Evolutionary conservation across 768 basidiomycete genomes (phyloP).

Genomic region (Naganishia friedmannii): DNA sequence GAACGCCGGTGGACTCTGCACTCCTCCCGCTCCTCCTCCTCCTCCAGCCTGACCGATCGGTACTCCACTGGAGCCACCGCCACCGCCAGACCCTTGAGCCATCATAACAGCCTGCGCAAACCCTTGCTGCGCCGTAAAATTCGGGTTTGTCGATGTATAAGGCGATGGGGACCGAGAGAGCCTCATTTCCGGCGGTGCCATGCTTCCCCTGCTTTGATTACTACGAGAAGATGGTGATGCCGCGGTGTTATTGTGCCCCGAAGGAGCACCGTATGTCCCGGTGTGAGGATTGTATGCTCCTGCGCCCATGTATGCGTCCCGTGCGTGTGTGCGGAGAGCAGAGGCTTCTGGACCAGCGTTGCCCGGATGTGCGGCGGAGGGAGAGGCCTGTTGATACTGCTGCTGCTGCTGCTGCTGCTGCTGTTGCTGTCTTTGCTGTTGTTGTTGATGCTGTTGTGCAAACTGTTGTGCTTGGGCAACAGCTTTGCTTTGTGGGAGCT

Average conservation of each 20-base stretch:
- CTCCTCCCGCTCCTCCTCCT: neutral
- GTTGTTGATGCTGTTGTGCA: constrained; percentile 20
- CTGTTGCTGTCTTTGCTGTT: constrained; percentile 29
- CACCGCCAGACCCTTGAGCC: neutral
- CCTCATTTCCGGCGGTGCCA: neutral
- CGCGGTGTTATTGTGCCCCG: neutral
- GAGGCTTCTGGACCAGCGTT: neutral
- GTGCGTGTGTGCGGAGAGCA: constrained; percentile 14
- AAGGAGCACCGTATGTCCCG: constrained; percentile 23
- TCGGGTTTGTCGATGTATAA: constrained; percentile 7
- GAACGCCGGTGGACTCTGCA: constrained; percentile 8
- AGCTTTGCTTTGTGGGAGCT: constrained; percentile 40
- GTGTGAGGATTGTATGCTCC: constrained; percentile 24
- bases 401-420: constrained; percentile 24
- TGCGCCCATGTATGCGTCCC: constrained; percentile 29
- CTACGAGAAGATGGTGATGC: neutral
- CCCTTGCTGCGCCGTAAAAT: constrained; percentile 12
- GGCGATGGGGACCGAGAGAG: constrained; percentile 17
- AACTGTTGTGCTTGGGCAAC: constrained; percentile 28
- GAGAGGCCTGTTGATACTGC: constrained; percentile 23
- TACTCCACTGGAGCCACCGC: neutral
- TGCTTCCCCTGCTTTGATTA: neutral
- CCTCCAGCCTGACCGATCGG: neutral
- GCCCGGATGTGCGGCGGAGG: constrained; percentile 4
- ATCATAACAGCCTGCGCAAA: constrained; percentile 25